These are phyloP conservation scores for Podosphaera xanthii DNA, from an alignment of 2,329 filamentous ascomycete genomes.

Conservation along the genomic window DNA sequence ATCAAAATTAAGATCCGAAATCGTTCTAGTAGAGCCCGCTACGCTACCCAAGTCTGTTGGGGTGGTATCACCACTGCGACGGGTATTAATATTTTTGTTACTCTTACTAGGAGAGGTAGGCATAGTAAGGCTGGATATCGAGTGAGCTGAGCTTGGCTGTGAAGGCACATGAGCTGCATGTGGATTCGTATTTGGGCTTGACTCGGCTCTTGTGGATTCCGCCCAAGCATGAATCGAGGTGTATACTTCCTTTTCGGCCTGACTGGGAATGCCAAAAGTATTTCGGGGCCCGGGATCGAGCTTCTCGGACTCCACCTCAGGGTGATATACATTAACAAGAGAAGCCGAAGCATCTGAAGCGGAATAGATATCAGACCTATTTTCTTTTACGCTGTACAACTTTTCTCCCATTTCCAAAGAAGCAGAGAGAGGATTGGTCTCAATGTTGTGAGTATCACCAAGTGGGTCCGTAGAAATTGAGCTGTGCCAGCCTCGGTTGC, in stretches of 20 bases:
- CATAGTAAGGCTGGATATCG: constrained; percentile 10
- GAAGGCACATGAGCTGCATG: constrained; percentile 16
- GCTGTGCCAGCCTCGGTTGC: constrained; percentile 23
- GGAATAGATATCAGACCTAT: constrained; percentile 24
- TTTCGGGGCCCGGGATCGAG: neutral
- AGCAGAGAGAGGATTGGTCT: constrained; percentile 21
- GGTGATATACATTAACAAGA: constrained; percentile 9
- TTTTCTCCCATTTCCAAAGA: constrained; percentile 22
- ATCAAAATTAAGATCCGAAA: constrained; percentile 16
- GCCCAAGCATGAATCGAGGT: constrained; percentile 44
- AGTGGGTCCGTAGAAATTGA: constrained; percentile 35
- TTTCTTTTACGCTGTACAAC: constrained; percentile 22
- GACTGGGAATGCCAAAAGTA: constrained; percentile 12
- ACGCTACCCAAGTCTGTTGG: constrained; percentile 35
- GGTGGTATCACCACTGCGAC: constrained; percentile 27
- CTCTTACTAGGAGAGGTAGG: constrained; percentile 16
- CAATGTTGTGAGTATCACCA: constrained; percentile 18
- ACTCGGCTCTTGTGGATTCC: constrained; percentile 16
- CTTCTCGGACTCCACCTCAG: constrained; percentile 3
- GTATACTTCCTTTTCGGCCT: constrained; percentile 25
- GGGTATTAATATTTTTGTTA: neutral
- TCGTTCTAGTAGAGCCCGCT: constrained; percentile 22
- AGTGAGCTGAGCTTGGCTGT: constrained; percentile 7
- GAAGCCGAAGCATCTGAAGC: constrained; percentile 9
- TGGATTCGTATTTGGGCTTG: constrained; percentile 14